Evolutionary conservation across 2,329 filamentous ascomycete species (phyloP).

Genomic region (Alternaria ventricosa): DNA sequence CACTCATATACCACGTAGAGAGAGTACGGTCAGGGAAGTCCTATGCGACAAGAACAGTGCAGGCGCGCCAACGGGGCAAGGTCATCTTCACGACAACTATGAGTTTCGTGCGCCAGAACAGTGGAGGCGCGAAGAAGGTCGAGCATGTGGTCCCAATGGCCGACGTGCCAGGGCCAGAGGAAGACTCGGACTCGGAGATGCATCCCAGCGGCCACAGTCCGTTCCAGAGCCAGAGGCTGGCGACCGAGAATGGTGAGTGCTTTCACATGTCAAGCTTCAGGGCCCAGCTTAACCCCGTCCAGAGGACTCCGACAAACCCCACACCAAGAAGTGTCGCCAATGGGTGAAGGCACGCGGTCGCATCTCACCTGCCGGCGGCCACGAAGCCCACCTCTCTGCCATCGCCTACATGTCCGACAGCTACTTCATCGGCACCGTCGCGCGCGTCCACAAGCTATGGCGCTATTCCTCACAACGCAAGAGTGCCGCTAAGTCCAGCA

Average conservation of each 20-base stretch:
- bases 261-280: not conserved
- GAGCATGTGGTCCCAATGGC: slow-evolving; percentile 68
- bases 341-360: slow-evolving; percentile 78
- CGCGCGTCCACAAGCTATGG: slow-evolving; percentile 81
- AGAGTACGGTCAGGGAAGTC: slow-evolving; percentile 87
- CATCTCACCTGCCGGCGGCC: slow-evolving; percentile 76
- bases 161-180: slow-evolving; percentile 54
- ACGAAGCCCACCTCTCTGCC: slow-evolving; percentile 82
- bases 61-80: slow-evolving; percentile 84
- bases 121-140: slow-evolving; percentile 63
- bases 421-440: slow-evolving; percentile 90
- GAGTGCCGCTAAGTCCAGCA: slow-evolving; percentile 43
- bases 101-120: slow-evolving; percentile 77
- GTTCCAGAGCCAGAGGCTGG: slow-evolving; percentile 64
- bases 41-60: slow-evolving; percentile 93
- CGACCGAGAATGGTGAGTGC: slow-evolving; percentile 61
- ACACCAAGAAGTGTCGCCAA: slow-evolving; percentile 68
- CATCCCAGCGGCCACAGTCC: slow-evolving; percentile 53
- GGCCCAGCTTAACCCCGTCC: slow-evolving; percentile 22
- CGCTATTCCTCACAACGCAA: slow-evolving; percentile 65
- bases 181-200: slow-evolving; percentile 44
- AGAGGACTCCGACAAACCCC: slow-evolving; percentile 59
- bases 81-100: slow-evolving; percentile 96
- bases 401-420: slow-evolving; percentile 92
- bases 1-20: slow-evolving; percentile 94